phyloP scores from a whole-genome alignment of 441 rosid genomes.

The Jatropha podagrica region DNA sequence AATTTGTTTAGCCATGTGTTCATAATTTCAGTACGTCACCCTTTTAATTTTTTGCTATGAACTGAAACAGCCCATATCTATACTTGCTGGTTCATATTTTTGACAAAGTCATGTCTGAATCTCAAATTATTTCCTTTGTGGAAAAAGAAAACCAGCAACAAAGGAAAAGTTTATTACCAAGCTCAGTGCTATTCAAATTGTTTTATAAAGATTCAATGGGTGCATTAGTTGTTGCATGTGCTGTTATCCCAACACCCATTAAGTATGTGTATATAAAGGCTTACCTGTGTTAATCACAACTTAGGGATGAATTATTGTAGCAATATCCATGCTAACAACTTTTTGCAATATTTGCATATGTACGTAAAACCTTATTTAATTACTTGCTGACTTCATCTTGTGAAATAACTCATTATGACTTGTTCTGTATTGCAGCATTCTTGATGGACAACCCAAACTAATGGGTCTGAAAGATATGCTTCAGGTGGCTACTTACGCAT shows the following conservation, averaged over 20 bases:
- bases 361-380: background rate
- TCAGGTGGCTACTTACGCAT: slow-evolving; percentile 53
- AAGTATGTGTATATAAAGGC: background rate
- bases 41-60: background rate
- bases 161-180: background rate
- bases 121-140: background rate
- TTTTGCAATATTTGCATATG: background rate
- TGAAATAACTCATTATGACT: background rate
- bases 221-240: background rate
- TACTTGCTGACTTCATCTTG: background rate
- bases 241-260: background rate
- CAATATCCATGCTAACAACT: background rate
- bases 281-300: background rate
- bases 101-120: background rate
- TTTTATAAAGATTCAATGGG: background rate
- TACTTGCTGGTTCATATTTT: background rate
- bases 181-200: background rate
- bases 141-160: background rate
- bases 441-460: slow-evolving; percentile 83
- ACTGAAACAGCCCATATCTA: background rate
- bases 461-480: slow-evolving; percentile 91
- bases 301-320: background rate
- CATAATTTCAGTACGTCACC: background rate
- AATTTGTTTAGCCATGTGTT: background rate
- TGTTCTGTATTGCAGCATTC: slow-evolving; percentile 53